Evolutionary conservation across 192 early-diverging fungal genomes (phyloP), one percentile per base, ranked within the genome.

Genomic region (Entomortierella beljakovae): DNA sequence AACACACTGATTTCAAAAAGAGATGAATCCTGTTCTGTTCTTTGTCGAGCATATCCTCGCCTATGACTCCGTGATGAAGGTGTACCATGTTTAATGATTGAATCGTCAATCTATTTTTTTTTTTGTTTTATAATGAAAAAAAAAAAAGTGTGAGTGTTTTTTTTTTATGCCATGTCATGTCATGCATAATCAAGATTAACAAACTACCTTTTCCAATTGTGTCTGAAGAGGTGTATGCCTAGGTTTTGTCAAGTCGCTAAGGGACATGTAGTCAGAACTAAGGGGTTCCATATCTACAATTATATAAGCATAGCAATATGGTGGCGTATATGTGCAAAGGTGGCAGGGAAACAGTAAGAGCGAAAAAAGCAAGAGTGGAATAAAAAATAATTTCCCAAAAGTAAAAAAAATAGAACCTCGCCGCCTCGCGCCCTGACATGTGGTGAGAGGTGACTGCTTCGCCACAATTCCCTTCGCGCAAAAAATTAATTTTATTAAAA

Each of bases 1-100:
- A 79, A 34, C 2, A 79, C 56, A 22, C 50, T 79, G 35, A 52
- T 64, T 40, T 79, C 75, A 34, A 79, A 79, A 8, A 64, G 34
- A 1, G 57, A 25, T 2, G 23, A 53, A 23, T 67, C 58, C 2
- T 10, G 22, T 22, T 55, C 61, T 2, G 43, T 49, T 31, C 46
- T 55, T 20, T 57, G 55, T 2, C 61, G 61, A 49, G 54, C 70
- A 57, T 57, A 48, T 59, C 56, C 70, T 38, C 70, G 42, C 22
- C 70, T 56, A 25, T 64, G 54, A 15, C 48, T 72, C 35, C 62
- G 18, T 54, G 61, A 60, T 1, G 67, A 53, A 29, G 75, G 53
- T 22, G 49, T 52, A 5, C 67, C 67, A 38, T 55, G 50, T 22
- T 34, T 77, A 9, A 74, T 74, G 31, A 66, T 65, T 11, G 71